Evolutionary conservation across 169 alveolate genomes (phyloP).

Genomic region (Prorocentrum cordatum): DNA sequence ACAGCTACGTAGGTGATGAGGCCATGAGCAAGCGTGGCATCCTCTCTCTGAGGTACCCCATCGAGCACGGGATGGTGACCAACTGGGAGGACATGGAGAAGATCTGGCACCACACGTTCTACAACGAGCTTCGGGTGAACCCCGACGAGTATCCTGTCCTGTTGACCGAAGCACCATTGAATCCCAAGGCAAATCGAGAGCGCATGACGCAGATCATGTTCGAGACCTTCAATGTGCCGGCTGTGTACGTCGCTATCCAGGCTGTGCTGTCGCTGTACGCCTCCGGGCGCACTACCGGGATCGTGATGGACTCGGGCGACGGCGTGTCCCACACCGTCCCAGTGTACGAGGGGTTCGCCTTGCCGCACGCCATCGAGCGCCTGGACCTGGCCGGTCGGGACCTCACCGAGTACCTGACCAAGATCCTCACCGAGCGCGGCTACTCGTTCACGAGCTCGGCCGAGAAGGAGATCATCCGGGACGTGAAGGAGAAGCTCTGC

Average conservation of each 20-base stretch:
- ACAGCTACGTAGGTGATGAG: constrained; percentile 95
- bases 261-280: constrained; percentile 87
- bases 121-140: constrained; percentile 91
- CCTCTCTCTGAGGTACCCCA: constrained; percentile 92
- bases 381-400: constrained; percentile 95
- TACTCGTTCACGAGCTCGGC: constrained; percentile 91
- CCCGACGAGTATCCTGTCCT: constrained; percentile 94
- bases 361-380: constrained; percentile 83
- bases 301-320: constrained; percentile 96
- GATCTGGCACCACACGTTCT: constrained; percentile 91
- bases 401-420: constrained; percentile 87
- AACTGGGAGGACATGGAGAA: constrained; percentile 98
- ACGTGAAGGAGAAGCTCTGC: constrained; percentile 97
- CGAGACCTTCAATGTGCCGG: constrained; percentile 95
- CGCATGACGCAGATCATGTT: constrained; percentile 94
- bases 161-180: constrained; percentile 95
- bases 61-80: constrained; percentile 97
- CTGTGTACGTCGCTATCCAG: constrained; percentile 91
- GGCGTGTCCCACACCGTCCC: constrained; percentile 98
- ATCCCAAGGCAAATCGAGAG: constrained; percentile 94
- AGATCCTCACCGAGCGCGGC: constrained; percentile 89
- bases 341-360: constrained; percentile 90
- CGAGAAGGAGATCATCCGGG: constrained; percentile 92
- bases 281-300: constrained; percentile 97
- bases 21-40: constrained; percentile 98